Evolutionary conservation across 257 asterid species (phyloP).

Genomic region (Nemophila menziesii): DNA sequence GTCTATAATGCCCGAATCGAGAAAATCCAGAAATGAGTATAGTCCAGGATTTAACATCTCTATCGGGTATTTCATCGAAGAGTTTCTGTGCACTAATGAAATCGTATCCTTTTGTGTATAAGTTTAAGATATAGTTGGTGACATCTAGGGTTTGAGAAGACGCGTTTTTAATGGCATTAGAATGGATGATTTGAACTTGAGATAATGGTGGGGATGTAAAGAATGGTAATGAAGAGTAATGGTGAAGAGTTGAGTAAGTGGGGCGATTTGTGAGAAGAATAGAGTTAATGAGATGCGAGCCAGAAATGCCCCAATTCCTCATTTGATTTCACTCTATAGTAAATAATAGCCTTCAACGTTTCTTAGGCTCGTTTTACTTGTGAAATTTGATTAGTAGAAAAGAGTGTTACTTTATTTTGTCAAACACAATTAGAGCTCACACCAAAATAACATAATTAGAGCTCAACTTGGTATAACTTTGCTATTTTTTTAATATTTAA

Average conservation of each 20-base stretch:
- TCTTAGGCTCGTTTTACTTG: too few relatives aligned
- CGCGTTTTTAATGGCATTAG: conserved; percentile 36
- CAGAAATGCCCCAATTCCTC: background rate
- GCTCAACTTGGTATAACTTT: too few relatives aligned
- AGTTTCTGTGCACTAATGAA: conserved; percentile 29
- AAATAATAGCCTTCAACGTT: too few relatives aligned
- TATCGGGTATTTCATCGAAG: conserved; percentile 58
- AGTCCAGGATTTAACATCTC: conserved; percentile 74
- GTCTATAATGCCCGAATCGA: conserved; percentile 24
- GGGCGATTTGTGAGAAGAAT: background rate
- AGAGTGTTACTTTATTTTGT: too few relatives aligned
- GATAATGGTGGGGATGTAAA: background rate
- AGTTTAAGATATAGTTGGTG: conserved; percentile 29
- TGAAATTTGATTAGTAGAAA: too few relatives aligned
- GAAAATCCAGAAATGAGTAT: conserved; percentile 47
- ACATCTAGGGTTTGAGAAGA: conserved; percentile 14
- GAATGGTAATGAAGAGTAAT: background rate
- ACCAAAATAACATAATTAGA: too few relatives aligned
- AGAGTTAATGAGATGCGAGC: too few relatives aligned
- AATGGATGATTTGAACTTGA: conserved; percentile 24
- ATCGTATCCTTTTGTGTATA: conserved; percentile 23
- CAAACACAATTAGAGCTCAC: too few relatives aligned
- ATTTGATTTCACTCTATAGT: background rate
- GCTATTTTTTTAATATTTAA: too few relatives aligned
- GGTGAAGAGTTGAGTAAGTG: background rate